Conservation (phyloP, 768 basidiomycete genomes). For the Termitomyces sp. region DNA sequence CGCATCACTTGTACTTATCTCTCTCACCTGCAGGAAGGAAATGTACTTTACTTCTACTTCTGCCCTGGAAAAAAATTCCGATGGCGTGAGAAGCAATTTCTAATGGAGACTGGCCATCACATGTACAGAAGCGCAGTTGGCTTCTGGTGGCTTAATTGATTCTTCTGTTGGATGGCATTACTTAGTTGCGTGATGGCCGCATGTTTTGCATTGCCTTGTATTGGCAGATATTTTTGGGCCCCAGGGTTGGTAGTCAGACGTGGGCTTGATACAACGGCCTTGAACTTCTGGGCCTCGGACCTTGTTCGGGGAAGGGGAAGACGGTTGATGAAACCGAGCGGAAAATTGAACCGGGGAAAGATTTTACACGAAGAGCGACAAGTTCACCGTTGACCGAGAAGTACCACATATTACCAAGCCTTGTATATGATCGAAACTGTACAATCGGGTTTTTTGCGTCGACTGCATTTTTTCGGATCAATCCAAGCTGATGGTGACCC, state of each 20-base stretch:
- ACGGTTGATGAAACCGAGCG: background rate
- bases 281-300: background rate
- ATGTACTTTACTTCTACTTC: background rate
- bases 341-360: background rate
- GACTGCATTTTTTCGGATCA: background rate
- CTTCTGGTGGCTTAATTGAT: slow-evolving; percentile 8
- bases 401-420: background rate
- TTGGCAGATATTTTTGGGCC: slow-evolving; percentile 1
- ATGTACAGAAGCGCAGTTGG: slow-evolving; percentile 3
- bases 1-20: too few species aligned
- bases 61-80: background rate
- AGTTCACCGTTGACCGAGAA: background rate
- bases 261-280: background rate
- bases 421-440: background rate
- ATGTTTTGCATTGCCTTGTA: background rate
- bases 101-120: background rate
- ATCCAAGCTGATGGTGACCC: background rate
- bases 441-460: background rate
- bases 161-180: slow-evolving; percentile 4
- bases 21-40: background rate
- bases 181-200: slow-evolving; percentile 9
- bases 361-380: background rate
- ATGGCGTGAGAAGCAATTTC: background rate
- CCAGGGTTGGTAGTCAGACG: background rate
- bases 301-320: background rate